These are phyloP conservation scores for Peronospora tabacina DNA, from an alignment of 352 stramenopile species.

Conservation along the genomic window DNA sequence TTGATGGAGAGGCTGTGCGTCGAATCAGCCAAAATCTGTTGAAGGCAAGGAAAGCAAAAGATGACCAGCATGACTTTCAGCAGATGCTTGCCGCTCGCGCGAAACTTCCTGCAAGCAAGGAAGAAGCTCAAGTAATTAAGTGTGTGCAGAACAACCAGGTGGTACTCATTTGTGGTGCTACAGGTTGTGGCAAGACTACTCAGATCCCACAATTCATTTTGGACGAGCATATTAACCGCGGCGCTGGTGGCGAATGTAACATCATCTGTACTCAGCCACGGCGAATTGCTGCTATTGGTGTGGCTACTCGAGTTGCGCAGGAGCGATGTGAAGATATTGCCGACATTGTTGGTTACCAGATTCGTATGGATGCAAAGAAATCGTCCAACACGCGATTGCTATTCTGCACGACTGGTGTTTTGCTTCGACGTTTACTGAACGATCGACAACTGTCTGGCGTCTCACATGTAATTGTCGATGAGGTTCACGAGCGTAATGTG, in stretches of 20 bases:
- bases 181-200: constrained; percentile 92
- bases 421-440: constrained; percentile 89
- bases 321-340: constrained; percentile 88
- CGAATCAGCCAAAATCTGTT: constrained; percentile 42
- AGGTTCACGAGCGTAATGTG: constrained; percentile 96
- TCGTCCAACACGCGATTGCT: constrained; percentile 86
- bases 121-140: constrained; percentile 51
- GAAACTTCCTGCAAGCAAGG: constrained; percentile 50
- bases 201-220: constrained; percentile 97
- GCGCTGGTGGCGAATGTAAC: constrained; percentile 82
- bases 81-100: constrained; percentile 48
- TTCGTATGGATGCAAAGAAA: constrained; percentile 91
- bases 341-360: constrained; percentile 91
- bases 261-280: constrained; percentile 96
- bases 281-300: constrained; percentile 92
- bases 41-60: constrained; percentile 36
- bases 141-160: constrained; percentile 75
- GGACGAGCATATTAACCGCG: constrained; percentile 86
- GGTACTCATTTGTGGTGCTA: constrained; percentile 92
- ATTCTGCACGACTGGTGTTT: constrained; percentile 94
- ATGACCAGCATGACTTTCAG: constrained; percentile 37
- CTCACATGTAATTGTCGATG: constrained; percentile 98
- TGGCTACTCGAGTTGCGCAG: constrained; percentile 91
- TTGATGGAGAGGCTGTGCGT: constrained; percentile 34
- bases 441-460: constrained; percentile 86